Conservation (phyloP, 1,139 yeast species). For the Williopsis jadinii region DNA sequence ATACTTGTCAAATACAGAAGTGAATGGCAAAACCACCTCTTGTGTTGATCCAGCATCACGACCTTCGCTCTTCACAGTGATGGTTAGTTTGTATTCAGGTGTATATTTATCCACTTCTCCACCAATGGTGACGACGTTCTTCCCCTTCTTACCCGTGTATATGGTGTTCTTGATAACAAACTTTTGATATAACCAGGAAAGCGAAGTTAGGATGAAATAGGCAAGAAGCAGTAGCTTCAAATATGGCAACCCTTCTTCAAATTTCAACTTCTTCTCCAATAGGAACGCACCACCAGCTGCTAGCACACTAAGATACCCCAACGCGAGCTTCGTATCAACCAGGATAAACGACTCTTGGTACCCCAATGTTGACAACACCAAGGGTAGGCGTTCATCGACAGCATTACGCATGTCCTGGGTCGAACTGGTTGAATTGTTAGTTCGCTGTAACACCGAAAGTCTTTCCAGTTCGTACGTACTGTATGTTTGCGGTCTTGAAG, state of each 20-base stretch:
- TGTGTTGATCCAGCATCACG: slow-evolving; percentile 2
- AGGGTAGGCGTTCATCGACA: slow-evolving; percentile 37
- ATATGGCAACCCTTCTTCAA: slow-evolving; percentile 31
- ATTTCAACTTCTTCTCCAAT: slow-evolving; percentile 57
- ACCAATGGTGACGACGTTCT: slow-evolving; percentile 23
- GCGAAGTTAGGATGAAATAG: slow-evolving; percentile 46
- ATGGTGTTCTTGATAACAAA: slow-evolving; percentile 49
- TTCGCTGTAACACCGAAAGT: background rate
- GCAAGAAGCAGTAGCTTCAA: slow-evolving; percentile 38
- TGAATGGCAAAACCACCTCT: slow-evolving; percentile 12
- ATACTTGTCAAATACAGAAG: slow-evolving; percentile 18
- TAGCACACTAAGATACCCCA: slow-evolving; percentile 63
- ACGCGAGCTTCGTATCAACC: slow-evolving; percentile 55
- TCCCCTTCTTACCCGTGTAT: slow-evolving; percentile 43
- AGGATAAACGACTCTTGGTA: slow-evolving; percentile 53
- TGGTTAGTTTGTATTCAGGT: slow-evolving; percentile 35
- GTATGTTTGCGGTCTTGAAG: slow-evolving; percentile 13
- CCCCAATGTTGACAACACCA: slow-evolving; percentile 49
- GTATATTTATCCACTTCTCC: slow-evolving; percentile 30
- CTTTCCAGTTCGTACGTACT: slow-evolving; percentile 8
- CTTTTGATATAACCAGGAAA: slow-evolving; percentile 41
- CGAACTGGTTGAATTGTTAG: slow-evolving; percentile 8
- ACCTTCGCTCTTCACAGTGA: slow-evolving; percentile 2
- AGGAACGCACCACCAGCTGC: slow-evolving; percentile 61
- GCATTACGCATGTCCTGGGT: slow-evolving; percentile 35